Percentiles rank a stretch among this genome's conserved stretches.
Conservation (phyloP, 768 basidiomycete genomes). For the Kondoa subrosea region DNA sequence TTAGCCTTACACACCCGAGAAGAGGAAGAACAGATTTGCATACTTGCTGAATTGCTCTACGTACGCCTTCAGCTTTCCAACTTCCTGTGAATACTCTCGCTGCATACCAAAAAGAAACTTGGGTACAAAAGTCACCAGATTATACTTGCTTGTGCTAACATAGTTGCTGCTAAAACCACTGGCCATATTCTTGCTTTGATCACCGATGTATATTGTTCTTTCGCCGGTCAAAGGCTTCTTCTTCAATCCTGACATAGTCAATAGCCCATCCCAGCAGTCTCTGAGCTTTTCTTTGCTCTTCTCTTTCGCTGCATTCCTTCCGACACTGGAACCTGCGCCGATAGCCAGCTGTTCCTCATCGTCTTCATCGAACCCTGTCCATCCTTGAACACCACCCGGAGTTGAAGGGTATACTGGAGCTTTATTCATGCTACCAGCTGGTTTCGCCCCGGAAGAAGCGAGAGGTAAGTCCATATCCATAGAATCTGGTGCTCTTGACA, state of each 20-base stretch:
- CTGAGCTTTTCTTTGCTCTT: constrained; percentile 11
- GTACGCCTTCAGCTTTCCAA: background rate
- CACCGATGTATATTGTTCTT: constrained; percentile 67
- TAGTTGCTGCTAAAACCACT: constrained; percentile 59
- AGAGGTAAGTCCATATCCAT: background rate
- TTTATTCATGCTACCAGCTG: background rate
- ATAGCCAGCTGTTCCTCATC: constrained; percentile 19
- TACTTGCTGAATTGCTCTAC: constrained; percentile 43
- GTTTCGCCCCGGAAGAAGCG: background rate
- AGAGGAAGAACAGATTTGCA: constrained; percentile 94
- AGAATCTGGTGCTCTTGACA: background rate
- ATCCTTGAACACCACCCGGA: background rate
- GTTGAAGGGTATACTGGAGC: background rate
- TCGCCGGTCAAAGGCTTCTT: constrained; percentile 39
- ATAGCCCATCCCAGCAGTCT: constrained; percentile 9
- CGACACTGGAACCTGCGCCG: background rate
- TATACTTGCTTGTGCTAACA: constrained; percentile 91
- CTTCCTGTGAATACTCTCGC: background rate
- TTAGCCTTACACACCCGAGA: constrained; percentile 41
- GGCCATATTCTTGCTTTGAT: constrained; percentile 44
- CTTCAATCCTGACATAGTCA: constrained; percentile 9
- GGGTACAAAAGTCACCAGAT: constrained; percentile 63
- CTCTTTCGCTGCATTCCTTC: constrained; percentile 8
- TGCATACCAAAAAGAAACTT: constrained; percentile 77
- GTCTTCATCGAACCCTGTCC: constrained; percentile 20